A percentile compares a stretch with the other conserved stretches of the same genome.
Conservation (phyloP, 495 filamentous ascomycete genomes). For the Penicillium malachiteum region DNA sequence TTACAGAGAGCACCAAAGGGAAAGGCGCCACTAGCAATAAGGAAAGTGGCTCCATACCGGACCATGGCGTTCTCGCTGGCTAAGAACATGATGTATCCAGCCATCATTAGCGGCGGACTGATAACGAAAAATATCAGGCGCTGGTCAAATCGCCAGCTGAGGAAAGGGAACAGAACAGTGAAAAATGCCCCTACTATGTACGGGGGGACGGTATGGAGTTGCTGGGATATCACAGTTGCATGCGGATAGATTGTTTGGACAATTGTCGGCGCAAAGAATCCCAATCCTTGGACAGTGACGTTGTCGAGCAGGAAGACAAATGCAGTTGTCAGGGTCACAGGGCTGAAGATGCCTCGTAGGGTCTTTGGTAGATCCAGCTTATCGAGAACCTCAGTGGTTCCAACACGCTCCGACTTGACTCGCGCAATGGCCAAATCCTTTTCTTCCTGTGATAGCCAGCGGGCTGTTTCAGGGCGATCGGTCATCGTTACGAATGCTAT, state of each 20-base stretch:
- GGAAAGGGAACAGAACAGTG: conserved; percentile 58
- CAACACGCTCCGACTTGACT: conserved; percentile 64
- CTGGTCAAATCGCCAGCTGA: conserved; percentile 59
- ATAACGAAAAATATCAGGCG: conserved; percentile 49
- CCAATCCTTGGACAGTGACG: conserved; percentile 57
- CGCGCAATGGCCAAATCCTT: conserved; percentile 61
- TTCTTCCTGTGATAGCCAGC: conserved; percentile 64
- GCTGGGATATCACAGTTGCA: conserved; percentile 53
- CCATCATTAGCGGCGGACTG: conserved; percentile 55
- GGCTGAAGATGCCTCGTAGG: conserved; percentile 49
- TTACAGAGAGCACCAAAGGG: conserved; percentile 61
- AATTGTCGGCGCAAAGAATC: conserved; percentile 72
- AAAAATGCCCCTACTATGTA: conserved; percentile 70
- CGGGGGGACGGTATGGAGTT: conserved; percentile 69
- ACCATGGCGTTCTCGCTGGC: conserved; percentile 50
- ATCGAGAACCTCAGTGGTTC: conserved; percentile 59
- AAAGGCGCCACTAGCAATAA: conserved; percentile 60
- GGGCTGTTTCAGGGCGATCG: conserved; percentile 63
- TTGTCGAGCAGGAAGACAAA: conserved; percentile 56
- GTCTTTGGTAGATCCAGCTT: conserved; percentile 45
- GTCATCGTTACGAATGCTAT: conserved; percentile 62
- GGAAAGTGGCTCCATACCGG: conserved; percentile 71
- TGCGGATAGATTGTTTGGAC: conserved; percentile 61
- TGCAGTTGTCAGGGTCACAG: conserved; percentile 45
- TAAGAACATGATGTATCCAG: conserved; percentile 73